Base-by-base conservation (phyloP, 768 basidiomycete genomes). In the Mycena metata region DNA sequence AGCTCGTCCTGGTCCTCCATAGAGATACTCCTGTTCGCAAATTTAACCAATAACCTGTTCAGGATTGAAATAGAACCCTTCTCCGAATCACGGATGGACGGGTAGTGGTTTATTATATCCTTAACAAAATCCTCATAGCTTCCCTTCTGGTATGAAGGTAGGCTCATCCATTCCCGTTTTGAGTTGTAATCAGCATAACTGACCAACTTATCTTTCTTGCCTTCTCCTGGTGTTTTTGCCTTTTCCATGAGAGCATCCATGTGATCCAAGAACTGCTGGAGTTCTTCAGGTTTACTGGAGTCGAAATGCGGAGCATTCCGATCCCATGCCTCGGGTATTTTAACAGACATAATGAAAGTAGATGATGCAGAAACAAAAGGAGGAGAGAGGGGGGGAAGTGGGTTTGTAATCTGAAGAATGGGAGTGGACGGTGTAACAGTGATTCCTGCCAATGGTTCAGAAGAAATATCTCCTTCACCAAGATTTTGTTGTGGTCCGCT, bases 41-140 rank as follows among this genome's bases (percentile, higher is more conserved):
- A 54, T 12, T 24, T 33, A 2, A 9, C 52, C 52, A 54, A 36
- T 19, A 36, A n/a, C 21, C 36, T 54, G n/a, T 54, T 54, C 30
- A 33, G 19, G 13, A 35, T 17, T 54, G 52, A 33, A n/a, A 54
- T 33, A 7, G 52, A 54, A 12, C 52, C 52, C 8, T 11, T 35
- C 33, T 54, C 52, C 11, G 23, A 15, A 24, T 54, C 33, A 13
- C 11, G 33, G 19, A 54, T 54, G 9, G 33, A 54, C 3, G 52
- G 52, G 36, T 54, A 54, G 21, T n/a, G 13, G 36, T 11, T 24
- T 13, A 35, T 10, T 35, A 54, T 54, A 36, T 54, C 52, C 36
- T 54, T 54, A 8, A 36, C 52, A 54, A 54, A 54, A 35, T 54
- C 33, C 30, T 54, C 52, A 21, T 19, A 54, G 33, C 30, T 54